These are phyloP conservation scores for Oidiodendron maius DNA, from an alignment of 495 filamentous ascomycete species.

Conservation along the genomic window DNA sequence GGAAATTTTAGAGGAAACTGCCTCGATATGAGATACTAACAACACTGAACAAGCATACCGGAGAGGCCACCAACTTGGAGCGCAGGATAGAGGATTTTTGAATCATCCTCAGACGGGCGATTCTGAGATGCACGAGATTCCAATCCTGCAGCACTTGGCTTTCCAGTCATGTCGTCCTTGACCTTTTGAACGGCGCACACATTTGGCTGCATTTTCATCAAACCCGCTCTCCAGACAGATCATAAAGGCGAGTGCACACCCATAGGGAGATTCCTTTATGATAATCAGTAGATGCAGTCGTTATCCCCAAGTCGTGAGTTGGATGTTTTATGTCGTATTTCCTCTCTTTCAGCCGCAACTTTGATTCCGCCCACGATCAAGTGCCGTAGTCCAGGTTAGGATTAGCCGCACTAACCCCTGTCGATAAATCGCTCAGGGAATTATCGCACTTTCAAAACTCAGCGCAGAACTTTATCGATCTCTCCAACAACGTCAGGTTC, in stretches of 20 bases:
- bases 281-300: no score
- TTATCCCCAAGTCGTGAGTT: background rate
- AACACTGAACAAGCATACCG: constrained; percentile 17
- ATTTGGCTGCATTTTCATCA: constrained; percentile 16
- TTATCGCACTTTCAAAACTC: constrained; percentile 5
- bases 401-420: background rate
- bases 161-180: constrained; percentile 16
- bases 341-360: background rate
- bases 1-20: constrained; percentile 5
- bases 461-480: background rate
- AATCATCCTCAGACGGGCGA: constrained; percentile 13
- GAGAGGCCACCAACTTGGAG: constrained; percentile 21
- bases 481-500: constrained; percentile 4
- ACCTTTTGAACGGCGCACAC: constrained; percentile 15
- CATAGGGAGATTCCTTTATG: no score
- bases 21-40: no score
- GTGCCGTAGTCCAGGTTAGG: background rate
- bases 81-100: constrained; percentile 20
- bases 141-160: background rate
- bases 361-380: background rate
- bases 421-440: background rate
- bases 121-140: background rate
- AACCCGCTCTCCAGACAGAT: no score
- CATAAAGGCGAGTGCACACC: background rate
- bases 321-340: background rate